Percentiles rank a stretch among this genome's conserved stretches.
Evolutionary conservation across 768 basidiomycete species (phyloP).

Genomic region (Phlebiopsis gigantea): DNA sequence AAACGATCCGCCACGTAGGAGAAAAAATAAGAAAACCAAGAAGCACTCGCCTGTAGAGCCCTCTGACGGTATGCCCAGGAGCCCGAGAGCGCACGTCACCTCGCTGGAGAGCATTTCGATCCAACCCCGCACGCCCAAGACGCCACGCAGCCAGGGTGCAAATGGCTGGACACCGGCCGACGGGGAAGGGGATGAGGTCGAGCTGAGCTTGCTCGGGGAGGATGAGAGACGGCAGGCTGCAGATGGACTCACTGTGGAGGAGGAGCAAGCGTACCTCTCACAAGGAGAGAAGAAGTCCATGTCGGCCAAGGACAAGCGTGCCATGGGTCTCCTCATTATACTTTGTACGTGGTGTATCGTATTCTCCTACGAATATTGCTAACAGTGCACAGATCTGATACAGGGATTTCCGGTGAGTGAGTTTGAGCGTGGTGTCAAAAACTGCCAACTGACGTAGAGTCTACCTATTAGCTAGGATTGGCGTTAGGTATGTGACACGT

Average conservation of each 20-base stretch:
- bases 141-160: constrained; percentile 12
- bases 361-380: background rate
- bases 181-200: constrained; percentile 42
- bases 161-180: constrained; percentile 15
- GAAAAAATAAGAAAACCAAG: constrained; percentile 4
- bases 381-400: constrained; percentile 49
- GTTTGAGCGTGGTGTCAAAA: background rate
- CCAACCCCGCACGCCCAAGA: constrained; percentile 23
- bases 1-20: constrained; percentile 7
- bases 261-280: constrained; percentile 28
- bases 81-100: constrained; percentile 19
- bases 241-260: constrained; percentile 32
- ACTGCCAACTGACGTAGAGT: background rate
- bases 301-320: constrained; percentile 73
- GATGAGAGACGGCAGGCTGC: constrained; percentile 47
- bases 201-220: constrained; percentile 55
- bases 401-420: constrained; percentile 27
- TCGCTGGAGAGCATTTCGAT: constrained; percentile 26
- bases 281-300: constrained; percentile 41
- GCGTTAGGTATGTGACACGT: constrained; percentile 60
- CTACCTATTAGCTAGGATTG: constrained; percentile 60
- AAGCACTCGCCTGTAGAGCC: constrained; percentile 1
- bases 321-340: constrained; percentile 79
- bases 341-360: constrained; percentile 59
- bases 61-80: constrained; percentile 18